These are phyloP conservation scores for Trichoderma pleuroti DNA, from an alignment of 2,329 filamentous ascomycete species.

Conservation along the genomic window DNA sequence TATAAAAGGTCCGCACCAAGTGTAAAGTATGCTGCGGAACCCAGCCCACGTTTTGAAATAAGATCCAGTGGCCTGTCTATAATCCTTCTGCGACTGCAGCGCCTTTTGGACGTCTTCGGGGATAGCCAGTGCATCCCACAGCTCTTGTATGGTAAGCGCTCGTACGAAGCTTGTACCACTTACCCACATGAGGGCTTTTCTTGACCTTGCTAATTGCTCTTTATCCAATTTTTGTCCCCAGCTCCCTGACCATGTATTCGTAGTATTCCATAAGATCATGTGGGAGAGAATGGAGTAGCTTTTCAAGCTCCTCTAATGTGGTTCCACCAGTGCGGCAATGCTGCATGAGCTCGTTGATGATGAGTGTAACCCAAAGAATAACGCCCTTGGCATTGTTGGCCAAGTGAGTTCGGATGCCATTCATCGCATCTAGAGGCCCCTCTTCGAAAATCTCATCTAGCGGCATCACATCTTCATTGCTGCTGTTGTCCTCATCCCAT, in stretches of 20 bases:
- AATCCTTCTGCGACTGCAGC: neutral
- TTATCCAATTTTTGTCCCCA: neutral
- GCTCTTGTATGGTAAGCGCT: neutral
- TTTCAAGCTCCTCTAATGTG: neutral
- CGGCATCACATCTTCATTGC: neutral
- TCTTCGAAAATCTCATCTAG: neutral
- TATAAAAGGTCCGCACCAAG: neutral
- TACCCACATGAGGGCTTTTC: neutral
- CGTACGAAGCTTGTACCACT: neutral
- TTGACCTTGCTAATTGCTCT: neutral
- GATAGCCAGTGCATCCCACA: neutral
- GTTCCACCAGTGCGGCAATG: neutral
- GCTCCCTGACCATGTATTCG: neutral
- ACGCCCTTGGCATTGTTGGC: neutral
- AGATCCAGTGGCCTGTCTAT: neutral
- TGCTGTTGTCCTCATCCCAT: neutral
- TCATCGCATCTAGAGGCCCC: neutral
- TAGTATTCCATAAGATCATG: neutral
- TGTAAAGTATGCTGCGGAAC: neutral
- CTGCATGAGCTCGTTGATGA: neutral
- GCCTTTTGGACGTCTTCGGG: neutral
- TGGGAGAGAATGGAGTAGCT: neutral
- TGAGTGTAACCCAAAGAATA: neutral
- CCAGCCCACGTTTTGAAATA: neutral
- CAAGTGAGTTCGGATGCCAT: neutral